phyloP scores from a whole-genome alignment of 768 basidiomycete species.

The Pisolithus orientalis region DNA sequence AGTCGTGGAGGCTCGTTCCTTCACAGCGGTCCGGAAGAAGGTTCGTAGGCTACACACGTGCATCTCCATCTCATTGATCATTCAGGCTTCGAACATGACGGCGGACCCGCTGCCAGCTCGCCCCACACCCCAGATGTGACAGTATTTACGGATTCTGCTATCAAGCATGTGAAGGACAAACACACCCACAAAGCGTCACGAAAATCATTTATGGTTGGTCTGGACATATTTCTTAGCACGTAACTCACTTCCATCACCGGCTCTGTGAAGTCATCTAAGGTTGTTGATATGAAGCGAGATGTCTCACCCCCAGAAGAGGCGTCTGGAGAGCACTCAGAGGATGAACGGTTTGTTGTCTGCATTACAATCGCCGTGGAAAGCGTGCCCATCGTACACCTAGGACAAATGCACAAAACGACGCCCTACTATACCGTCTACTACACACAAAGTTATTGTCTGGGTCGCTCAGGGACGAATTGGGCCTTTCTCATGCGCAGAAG shows the following conservation, averaged over 20 bases:
- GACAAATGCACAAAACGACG: conserved; percentile 72
- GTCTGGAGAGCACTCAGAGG: conserved; percentile 39
- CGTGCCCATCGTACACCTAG: conserved; percentile 32
- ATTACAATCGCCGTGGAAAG: background rate
- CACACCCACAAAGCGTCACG: conserved; percentile 35
- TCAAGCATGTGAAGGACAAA: conserved; percentile 11
- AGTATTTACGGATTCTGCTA: conserved; percentile 45
- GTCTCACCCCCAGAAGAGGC: conserved; percentile 14
- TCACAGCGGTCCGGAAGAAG: conserved; percentile 14
- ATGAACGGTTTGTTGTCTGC: conserved; percentile 41
- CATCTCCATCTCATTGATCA: background rate
- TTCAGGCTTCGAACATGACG: conserved; percentile 39
- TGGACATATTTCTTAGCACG: background rate
- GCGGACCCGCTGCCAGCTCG: conserved; percentile 35
- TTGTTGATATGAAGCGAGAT: conserved; percentile 44
- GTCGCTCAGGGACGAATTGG: conserved; percentile 55
- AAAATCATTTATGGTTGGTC: conserved; percentile 72
- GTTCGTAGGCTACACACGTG: conserved; percentile 5
- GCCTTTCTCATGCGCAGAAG: conserved; percentile 59
- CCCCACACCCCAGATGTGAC: conserved; percentile 41
- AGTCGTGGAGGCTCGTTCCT: conserved; percentile 4
- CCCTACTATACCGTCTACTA: conserved; percentile 67
- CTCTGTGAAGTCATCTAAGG: conserved; percentile 63
- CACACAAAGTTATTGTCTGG: conserved; percentile 78
- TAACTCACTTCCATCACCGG: background rate